phyloP scores from a whole-genome alignment of 2,329 filamentous ascomycete genomes.

The Colletotrichum camelliae region DNA sequence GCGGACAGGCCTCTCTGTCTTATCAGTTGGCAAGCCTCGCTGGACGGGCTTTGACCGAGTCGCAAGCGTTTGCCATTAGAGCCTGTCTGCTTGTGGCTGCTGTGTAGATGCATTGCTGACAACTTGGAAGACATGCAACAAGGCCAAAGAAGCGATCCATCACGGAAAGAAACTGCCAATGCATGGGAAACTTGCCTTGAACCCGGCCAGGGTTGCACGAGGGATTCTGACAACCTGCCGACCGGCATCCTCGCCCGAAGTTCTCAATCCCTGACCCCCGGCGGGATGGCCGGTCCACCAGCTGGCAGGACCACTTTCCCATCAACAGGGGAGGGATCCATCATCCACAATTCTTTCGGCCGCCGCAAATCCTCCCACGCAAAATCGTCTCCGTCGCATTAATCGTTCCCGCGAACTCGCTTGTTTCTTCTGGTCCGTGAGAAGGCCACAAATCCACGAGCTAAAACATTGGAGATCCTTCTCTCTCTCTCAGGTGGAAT shows the following conservation, averaged over 20 bases:
- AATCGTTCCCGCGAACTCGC: background rate
- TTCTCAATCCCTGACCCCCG: background rate
- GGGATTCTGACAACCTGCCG: background rate
- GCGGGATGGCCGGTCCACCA: background rate
- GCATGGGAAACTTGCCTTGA: background rate
- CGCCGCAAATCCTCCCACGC: background rate
- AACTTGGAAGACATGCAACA: background rate
- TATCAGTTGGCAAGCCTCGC: background rate
- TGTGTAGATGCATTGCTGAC: background rate
- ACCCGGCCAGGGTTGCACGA: background rate
- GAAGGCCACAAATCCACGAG: background rate
- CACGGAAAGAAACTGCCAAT: background rate
- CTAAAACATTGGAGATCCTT: background rate
- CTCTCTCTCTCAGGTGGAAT: background rate
- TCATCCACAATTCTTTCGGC: background rate
- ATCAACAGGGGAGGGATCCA: background rate
- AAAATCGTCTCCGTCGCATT: background rate
- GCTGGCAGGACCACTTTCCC: background rate
- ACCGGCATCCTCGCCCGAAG: background rate
- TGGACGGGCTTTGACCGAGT: background rate
- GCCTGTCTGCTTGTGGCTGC: background rate
- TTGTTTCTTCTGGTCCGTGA: background rate
- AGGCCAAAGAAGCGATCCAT: background rate
- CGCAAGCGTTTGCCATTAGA: background rate
- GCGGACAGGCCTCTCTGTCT: background rate